Conservation (phyloP, 306 rosid genomes). For the Vigna radiata region DNA sequence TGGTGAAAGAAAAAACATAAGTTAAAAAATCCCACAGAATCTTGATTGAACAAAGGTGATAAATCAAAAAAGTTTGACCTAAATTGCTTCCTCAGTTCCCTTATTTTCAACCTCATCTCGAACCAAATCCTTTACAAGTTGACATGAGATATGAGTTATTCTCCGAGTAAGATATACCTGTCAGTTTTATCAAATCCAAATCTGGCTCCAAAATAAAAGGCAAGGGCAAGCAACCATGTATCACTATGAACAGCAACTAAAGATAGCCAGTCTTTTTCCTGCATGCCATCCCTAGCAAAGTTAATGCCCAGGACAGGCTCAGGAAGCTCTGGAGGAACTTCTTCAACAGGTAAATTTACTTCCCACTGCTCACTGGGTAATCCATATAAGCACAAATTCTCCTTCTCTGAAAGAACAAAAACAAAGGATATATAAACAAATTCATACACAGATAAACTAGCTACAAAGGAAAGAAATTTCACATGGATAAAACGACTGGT, state of each 20-base stretch:
- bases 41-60: conserved; percentile 24
- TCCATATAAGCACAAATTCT: conserved; percentile 90
- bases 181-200: conserved; percentile 81
- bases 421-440: conserved; percentile 25
- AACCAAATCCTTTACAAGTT: conserved; percentile 36
- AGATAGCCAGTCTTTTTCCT: conserved; percentile 85
- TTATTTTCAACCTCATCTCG: conserved; percentile 21
- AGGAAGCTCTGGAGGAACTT: conserved; percentile 95
- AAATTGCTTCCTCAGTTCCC: conserved; percentile 10
- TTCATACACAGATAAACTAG: conserved; percentile 20
- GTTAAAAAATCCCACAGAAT: not conserved
- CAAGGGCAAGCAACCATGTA: conserved; percentile 84
- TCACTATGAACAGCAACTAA: conserved; percentile 92
- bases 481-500: conserved; percentile 2
- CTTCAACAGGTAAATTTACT: conserved; percentile 95
- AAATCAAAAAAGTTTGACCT: conserved; percentile 29
- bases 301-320: conserved; percentile 95
- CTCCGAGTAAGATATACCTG: conserved; percentile 55
- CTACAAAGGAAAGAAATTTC: conserved; percentile 33
- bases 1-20: not conserved
- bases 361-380: conserved; percentile 87
- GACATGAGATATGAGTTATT: conserved; percentile 16
- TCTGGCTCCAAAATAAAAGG: conserved; percentile 93
- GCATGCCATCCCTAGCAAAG: conserved; percentile 96
- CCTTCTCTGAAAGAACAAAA: conserved; percentile 75